Evolutionary conservation across 2,329 filamentous ascomycete genomes (phyloP), one percentile per base, ranked within the genome.

Genomic region (Calycina herbarum): DNA sequence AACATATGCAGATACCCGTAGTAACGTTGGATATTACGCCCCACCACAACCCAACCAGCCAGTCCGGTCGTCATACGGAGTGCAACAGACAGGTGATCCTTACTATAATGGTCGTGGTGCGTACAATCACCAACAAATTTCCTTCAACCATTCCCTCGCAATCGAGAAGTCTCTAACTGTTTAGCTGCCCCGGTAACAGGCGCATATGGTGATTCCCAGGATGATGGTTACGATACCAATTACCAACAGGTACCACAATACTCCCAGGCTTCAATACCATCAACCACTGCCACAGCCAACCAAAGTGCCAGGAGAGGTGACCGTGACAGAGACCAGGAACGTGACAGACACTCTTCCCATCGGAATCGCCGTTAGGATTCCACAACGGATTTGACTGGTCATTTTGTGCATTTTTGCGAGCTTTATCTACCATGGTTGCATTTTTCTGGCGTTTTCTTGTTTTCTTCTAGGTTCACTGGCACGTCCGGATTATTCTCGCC

Each of bases 31-130:
- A 57, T 63, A 66, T 31, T 62, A 61, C 33, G 69, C 68, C 60
- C 78, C 76, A 69, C 59, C 65, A 63, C 51, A 57, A 76, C 75
- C 71, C 45, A 24, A 10, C 67, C 75, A 64, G 76, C 76, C 71
- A 76, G 79, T 66, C 73, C 72, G 67, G 24, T 73, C 79, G 24
- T 73, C 79, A 70, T 73, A 73, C 70, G 33, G 70, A 5, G 64
- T 70, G 29, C 83, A 83, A 73, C 79, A 51, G 45, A 24, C 83
- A 67, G 75, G 79, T 74, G 85, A 86, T 75, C 78, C 84, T 57
- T 82, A 82, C 69, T 85, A 83, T 15, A 38, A 38, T 56, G 84
- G 84, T 79, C 85, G 85, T 81, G 85, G 86, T 85, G 82, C 82
- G 83, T 88, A 84, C 79, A 69, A 66, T 71, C 64, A 75, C 66